Evolutionary conservation across 1,139 yeast genomes (phyloP).

Genomic region (Suhomyces ambrosiae): DNA sequence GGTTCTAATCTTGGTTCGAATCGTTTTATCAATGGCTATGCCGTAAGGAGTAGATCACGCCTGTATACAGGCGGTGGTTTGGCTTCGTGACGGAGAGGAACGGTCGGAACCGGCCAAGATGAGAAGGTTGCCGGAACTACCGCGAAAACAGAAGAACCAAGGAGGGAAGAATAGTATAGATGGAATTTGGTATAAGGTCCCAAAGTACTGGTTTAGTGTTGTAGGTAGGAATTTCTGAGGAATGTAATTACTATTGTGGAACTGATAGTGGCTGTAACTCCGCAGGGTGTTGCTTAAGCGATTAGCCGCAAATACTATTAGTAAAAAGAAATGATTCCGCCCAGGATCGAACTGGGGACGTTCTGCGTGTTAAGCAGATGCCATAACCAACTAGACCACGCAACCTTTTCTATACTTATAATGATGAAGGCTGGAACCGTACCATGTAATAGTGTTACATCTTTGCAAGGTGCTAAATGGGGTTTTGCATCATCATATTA

Average conservation of each 20-base stretch:
- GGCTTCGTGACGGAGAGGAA: neutral
- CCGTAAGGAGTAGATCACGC: neutral
- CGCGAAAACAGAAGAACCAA: neutral
- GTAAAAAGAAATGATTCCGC: slow-evolving; percentile 71
- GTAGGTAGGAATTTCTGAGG: no score
- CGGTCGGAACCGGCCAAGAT: no score
- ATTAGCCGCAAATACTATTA: neutral
- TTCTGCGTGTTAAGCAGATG: slow-evolving; percentile 99
- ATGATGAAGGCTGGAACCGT: neutral
- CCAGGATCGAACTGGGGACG: slow-evolving; percentile 99
- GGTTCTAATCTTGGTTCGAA: neutral
- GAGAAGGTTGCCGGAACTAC: neutral
- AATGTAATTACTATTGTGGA: no score
- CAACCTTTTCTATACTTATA: slow-evolving; percentile 26
- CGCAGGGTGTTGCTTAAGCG: no score
- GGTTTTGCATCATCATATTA: no score
- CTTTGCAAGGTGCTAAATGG: no score
- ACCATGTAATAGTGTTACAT: no score
- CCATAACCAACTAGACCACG: slow-evolving; percentile 98
- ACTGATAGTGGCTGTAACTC: no score
- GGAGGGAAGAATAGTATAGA: neutral
- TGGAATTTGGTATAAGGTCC: no score
- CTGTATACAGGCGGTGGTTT: slow-evolving; percentile 1
- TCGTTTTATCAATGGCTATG: slow-evolving; percentile 1
- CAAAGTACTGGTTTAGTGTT: no score